Evolutionary conservation across 129 eudicot species (phyloP).

Genomic region (Escallonia rubra): DNA sequence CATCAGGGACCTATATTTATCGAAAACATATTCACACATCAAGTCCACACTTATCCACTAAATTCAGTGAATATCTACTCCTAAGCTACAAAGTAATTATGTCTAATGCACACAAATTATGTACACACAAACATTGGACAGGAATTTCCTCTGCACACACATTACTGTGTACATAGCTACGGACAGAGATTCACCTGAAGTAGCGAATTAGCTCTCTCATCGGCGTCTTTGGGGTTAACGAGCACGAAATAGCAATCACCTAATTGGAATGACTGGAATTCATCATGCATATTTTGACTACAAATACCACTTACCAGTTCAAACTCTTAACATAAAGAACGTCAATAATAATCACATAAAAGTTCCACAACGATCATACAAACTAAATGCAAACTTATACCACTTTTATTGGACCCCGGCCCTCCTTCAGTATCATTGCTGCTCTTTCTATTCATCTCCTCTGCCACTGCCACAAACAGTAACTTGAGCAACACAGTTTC

Average conservation of each 20-base stretch:
- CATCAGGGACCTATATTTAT: too few species aligned
- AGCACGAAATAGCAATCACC: conserved; percentile 54
- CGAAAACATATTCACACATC: too few species aligned
- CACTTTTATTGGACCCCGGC: conserved; percentile 20
- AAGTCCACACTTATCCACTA: neutral
- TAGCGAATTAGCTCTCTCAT: conserved; percentile 43
- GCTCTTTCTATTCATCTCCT: conserved; percentile 20
- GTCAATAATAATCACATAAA: neutral
- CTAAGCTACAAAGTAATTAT: neutral
- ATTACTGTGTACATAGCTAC: neutral
- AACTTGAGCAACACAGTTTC: neutral
- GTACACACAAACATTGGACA: neutral
- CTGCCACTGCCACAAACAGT: conserved; percentile 34
- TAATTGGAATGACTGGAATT: conserved; percentile 13
- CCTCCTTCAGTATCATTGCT: neutral
- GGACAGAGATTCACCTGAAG: conserved; percentile 54
- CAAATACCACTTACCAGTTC: neutral
- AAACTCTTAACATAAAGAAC: neutral
- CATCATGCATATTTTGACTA: conserved; percentile 1
- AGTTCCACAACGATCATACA: too few species aligned
- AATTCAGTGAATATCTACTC: neutral
- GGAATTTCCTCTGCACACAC: too few species aligned
- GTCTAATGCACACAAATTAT: neutral
- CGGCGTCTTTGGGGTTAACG: conserved; percentile 70
- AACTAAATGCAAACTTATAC: conserved; percentile 15